Evolutionary conservation across 169 alveolate species (phyloP).

Genomic region (Plasmodium gonderi): DNA sequence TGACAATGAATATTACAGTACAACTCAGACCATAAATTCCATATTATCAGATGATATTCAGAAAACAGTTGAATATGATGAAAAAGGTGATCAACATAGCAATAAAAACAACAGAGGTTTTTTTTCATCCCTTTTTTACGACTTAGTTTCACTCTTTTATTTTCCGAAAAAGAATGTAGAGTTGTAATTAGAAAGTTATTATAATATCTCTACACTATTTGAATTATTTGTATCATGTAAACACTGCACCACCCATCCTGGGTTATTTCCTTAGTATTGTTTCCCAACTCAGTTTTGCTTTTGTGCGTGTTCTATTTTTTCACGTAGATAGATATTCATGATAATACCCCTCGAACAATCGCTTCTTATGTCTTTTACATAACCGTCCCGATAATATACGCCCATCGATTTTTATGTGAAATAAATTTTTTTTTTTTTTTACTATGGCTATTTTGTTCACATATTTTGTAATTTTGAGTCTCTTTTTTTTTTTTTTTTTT

Average conservation of each 20-base stretch:
- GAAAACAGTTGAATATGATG: constrained; percentile 10
- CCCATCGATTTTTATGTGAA: not conserved
- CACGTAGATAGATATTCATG: too few species aligned
- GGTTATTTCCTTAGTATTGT: too few species aligned
- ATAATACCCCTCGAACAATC: not conserved
- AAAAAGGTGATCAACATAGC: not conserved
- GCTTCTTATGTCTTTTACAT: not conserved
- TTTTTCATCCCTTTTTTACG: constrained; percentile 13
- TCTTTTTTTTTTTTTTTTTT: too few species aligned
- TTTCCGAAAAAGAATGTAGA: constrained; percentile 42
- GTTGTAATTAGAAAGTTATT: not conserved
- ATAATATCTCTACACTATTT: not conserved
- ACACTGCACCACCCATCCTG: too few species aligned
- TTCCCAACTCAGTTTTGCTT: too few species aligned
- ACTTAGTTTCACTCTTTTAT: constrained; percentile 26
- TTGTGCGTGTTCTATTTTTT: too few species aligned
- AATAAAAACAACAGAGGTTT: constrained; percentile 23
- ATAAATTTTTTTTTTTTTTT: not conserved
- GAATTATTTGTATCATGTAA: too few species aligned
- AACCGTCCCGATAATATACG: not conserved
- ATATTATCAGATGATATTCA: constrained; percentile 18
- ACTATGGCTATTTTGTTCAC: too few species aligned
- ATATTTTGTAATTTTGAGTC: too few species aligned
- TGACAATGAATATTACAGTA: constrained; percentile 35
- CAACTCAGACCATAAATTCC: constrained; percentile 5